These are phyloP conservation scores for Phytopythium helicoides DNA, from an alignment of 352 stramenopile genomes.

Conservation along the genomic window DNA sequence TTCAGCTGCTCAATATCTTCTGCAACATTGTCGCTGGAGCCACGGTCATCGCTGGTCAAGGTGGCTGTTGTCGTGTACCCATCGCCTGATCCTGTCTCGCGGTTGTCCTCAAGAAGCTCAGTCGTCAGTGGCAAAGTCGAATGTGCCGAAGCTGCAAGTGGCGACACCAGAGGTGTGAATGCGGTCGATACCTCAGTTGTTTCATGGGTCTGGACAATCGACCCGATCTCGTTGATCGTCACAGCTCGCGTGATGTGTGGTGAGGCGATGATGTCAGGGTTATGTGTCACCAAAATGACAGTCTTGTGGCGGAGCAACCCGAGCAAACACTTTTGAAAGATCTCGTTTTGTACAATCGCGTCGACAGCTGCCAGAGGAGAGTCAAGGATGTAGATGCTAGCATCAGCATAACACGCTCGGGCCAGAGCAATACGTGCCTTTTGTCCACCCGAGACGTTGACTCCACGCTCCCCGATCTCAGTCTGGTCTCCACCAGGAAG, in stretches of 20 bases:
- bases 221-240: conserved; percentile 10
- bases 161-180: conserved; percentile 11
- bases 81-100: no score
- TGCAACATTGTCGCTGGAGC: background rate
- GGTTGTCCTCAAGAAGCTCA: no score
- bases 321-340: conserved; percentile 70
- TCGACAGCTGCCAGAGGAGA: conserved; percentile 45
- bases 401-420: conserved; percentile 55
- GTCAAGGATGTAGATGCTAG: conserved; percentile 43
- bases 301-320: conserved; percentile 47
- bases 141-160: conserved; percentile 16
- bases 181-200: no score
- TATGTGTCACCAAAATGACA: conserved; percentile 58
- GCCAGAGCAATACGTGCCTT: conserved; percentile 61
- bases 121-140: no score
- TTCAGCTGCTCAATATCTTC: conserved; percentile 10
- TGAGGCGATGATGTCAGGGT: conserved; percentile 41
- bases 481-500: conserved; percentile 72
- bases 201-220: conserved; percentile 16
- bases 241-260: conserved; percentile 20
- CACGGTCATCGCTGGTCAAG: conserved; percentile 4
- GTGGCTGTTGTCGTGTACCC: background rate
- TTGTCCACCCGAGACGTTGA: conserved; percentile 67
- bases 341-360: conserved; percentile 65
- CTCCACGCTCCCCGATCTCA: conserved; percentile 59